These are phyloP conservation scores for Cladophialophora exuberans DNA, from an alignment of 2,329 filamentous ascomycete species.

Conservation along the genomic window DNA sequence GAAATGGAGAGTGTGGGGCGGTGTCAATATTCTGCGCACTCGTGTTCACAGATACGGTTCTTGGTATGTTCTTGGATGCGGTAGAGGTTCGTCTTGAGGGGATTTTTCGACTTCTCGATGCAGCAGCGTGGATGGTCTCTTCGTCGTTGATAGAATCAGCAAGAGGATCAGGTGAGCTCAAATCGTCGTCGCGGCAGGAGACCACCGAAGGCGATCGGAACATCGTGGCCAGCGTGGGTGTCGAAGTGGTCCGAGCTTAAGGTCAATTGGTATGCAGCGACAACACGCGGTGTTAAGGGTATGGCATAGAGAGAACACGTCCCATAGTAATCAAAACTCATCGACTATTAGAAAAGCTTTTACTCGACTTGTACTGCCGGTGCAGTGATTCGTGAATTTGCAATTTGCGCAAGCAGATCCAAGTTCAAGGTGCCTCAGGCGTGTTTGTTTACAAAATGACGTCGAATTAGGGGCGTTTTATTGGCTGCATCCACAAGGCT, in stretches of 20 bases:
- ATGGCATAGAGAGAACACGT: background rate
- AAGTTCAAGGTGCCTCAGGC: background rate
- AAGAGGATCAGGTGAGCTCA: slow-evolving; percentile 35
- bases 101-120: slow-evolving; percentile 8
- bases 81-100: background rate
- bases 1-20: slow-evolving; percentile 19
- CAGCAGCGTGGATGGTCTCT: background rate
- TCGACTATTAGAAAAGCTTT: too few relatives aligned
- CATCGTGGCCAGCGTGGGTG: slow-evolving; percentile 9
- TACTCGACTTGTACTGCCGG: background rate
- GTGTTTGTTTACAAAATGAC: slow-evolving; percentile 32
- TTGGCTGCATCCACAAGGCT: slow-evolving; percentile 13
- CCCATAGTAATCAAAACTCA: too few relatives aligned
- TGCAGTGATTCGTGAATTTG: background rate
- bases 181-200: slow-evolving; percentile 19
- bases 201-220: slow-evolving; percentile 15
- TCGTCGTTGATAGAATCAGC: slow-evolving; percentile 23
- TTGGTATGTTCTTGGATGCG: background rate
- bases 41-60: slow-evolving; percentile 12
- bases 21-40: slow-evolving; percentile 6
- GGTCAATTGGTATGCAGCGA: slow-evolving; percentile 2
- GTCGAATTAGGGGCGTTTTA: slow-evolving; percentile 16
- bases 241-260: background rate
- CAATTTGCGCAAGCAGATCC: background rate
- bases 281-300: background rate